phyloP scores from a whole-genome alignment of 2,329 filamentous ascomycete genomes.

The Trichoderma lentiforme region DNA sequence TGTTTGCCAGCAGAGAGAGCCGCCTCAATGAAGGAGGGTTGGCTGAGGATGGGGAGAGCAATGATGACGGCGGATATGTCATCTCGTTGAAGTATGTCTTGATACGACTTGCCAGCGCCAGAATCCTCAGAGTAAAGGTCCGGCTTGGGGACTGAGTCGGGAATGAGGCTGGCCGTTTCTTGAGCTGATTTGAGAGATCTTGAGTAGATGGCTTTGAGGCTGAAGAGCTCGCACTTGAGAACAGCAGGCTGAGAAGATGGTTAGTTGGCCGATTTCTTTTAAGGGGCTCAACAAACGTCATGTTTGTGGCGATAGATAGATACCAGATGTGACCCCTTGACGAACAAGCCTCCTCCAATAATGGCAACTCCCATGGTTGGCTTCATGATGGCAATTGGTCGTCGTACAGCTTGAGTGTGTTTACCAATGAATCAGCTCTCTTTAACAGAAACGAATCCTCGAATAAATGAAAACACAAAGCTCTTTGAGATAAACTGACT shows the following conservation, averaged over 20 bases:
- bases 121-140: conserved; percentile 59
- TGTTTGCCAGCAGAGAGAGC: conserved; percentile 65
- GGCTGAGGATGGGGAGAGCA: conserved; percentile 60
- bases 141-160: conserved; percentile 27
- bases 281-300: neutral
- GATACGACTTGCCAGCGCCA: conserved; percentile 42
- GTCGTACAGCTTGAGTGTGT: neutral
- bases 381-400: neutral
- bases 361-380: conserved; percentile 52
- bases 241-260: conserved; percentile 50
- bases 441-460: neutral
- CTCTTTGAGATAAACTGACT: neutral
- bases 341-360: conserved; percentile 62
- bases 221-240: conserved; percentile 45
- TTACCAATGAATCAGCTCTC: neutral
- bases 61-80: conserved; percentile 57
- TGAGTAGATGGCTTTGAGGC: conserved; percentile 64
- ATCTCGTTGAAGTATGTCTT: conserved; percentile 49
- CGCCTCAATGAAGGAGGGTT: conserved; percentile 56
- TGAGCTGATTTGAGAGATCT: conserved; percentile 58
- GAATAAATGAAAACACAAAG: neutral
- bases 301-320: conserved; percentile 22
- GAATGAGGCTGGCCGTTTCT: conserved; percentile 39
- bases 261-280: neutral
- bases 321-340: conserved; percentile 56